Conservation (phyloP, 495 filamentous ascomycete genomes). For the Trichoderma reesei region DNA sequence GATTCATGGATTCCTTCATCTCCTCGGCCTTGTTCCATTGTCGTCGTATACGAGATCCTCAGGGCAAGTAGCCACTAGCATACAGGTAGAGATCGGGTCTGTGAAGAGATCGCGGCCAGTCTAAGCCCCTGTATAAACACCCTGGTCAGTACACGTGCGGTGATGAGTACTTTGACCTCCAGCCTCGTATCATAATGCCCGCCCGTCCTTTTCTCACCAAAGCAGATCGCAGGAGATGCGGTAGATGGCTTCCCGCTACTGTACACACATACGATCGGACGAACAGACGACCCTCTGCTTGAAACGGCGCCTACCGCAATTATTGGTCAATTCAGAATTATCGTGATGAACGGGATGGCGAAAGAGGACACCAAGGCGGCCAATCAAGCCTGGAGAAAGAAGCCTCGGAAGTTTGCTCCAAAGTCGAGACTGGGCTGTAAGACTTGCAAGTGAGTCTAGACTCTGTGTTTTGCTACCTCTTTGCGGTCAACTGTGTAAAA, state of each 20-base stretch:
- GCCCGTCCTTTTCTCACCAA: constrained; percentile 4
- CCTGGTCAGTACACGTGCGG: no score
- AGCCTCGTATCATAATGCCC: background rate
- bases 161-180: no score
- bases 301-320: background rate
- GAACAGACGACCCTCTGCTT: background rate
- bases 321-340: background rate
- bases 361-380: constrained; percentile 8
- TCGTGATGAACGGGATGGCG: background rate
- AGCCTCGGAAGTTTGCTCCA: constrained; percentile 25
- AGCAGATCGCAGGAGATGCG: constrained; percentile 4
- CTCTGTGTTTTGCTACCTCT: constrained; percentile 1
- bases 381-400: constrained; percentile 23
- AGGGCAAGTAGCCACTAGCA: no score
- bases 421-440: constrained; percentile 29
- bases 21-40: constrained; percentile 10
- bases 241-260: background rate
- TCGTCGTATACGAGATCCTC: no score
- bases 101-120: no score
- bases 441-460: constrained; percentile 29
- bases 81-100: no score
- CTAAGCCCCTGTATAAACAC: no score
- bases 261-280: background rate
- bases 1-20: background rate
- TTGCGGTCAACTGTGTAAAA: constrained; percentile 12